Evolutionary conservation across 192 early-diverging fungal species (phyloP), one percentile per base, ranked within the genome.

Genomic region (Glomus cerebriforme): DNA sequence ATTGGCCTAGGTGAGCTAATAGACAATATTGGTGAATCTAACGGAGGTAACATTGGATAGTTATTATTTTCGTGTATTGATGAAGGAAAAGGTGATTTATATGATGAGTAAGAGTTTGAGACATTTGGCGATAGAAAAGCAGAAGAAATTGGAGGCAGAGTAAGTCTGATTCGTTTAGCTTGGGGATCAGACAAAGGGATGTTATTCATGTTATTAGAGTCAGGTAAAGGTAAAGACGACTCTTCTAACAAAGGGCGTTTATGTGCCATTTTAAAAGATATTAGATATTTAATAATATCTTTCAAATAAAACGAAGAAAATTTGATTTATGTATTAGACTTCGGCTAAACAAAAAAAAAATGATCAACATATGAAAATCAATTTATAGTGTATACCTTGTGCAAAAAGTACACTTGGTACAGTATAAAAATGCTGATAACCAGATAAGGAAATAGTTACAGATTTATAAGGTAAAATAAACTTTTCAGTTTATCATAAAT

Each of bases 81-180:
- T 9, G 76, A 19, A 31, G 64, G 45, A 49, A 45, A 47, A 17
- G 60, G 47, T 29, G 29, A 27, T 49, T 31, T 63, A n/a, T 67
- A 78, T 67, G 72, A 58, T 54, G 62, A 27, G 27, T 35, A 66
- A 66, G 15, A 66, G n/a, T 19, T 67, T 17, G 65, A 27, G 26
- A 19, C 24, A 9, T n/a, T 34, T 73, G 75, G 15, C 6, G 73
- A 54, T 10, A 43, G 35, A 22, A 27, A 47, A 47, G 65, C 7
- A 8, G 63, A 29, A 3, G 60, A 37, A 31, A 64, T 59, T 32
- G 74, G 76, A 13, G 76, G 76, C 29, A 78, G 31, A 49, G 74
- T 76, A 63, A 78, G 37, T 78, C 76, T 78, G 15, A 78, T 65
- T 10, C 76, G 35, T 58, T 78, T 78, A n/a, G 76, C n/a, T n/a